phyloP scores from a whole-genome alignment of 306 rosid species.

The Vachellia collinsii region DNA sequence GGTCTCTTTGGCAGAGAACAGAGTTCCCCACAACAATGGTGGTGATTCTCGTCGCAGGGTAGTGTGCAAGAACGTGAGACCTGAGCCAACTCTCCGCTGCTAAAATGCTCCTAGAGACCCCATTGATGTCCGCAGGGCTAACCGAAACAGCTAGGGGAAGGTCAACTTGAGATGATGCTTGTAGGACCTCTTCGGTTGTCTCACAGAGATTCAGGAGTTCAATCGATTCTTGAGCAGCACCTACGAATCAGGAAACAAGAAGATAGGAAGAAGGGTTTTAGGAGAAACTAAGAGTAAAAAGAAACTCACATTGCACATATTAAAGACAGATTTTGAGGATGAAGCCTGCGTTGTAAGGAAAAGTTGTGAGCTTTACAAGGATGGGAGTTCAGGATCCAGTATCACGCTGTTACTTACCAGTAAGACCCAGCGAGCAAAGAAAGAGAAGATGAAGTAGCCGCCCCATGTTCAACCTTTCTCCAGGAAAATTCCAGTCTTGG shows the following conservation, averaged over 20 bases:
- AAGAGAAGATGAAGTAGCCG: conserved; percentile 41
- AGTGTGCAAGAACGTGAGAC: conserved; percentile 59
- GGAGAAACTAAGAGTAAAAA: background rate
- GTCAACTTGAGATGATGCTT: conserved; percentile 40
- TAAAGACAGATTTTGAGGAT: background rate
- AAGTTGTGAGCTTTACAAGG: conserved; percentile 22
- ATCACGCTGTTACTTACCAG: conserved; percentile 50
- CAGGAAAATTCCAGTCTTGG: background rate
- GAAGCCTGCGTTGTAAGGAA: conserved; percentile 15
- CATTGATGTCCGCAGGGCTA: conserved; percentile 44
- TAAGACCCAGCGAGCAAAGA: conserved; percentile 43
- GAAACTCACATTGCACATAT: conserved; percentile 1
- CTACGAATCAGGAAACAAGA: conserved; percentile 45
- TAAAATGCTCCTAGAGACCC: conserved; percentile 61
- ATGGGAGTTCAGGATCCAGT: background rate
- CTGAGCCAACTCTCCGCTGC: conserved; percentile 82
- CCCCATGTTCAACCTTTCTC: conserved; percentile 46
- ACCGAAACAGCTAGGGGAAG: conserved; percentile 69
- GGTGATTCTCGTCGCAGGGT: conserved; percentile 69
- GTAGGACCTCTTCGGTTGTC: conserved; percentile 39
- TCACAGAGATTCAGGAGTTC: conserved; percentile 54
- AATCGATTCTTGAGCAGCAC: conserved; percentile 56
- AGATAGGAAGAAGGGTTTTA: background rate
- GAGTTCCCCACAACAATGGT: conserved; percentile 59
- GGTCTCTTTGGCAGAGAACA: conserved; percentile 50